Evolutionary conservation across 345 rosid species (phyloP), one percentile per base, ranked within the genome.

Genomic region (Salix suchowensis): DNA sequence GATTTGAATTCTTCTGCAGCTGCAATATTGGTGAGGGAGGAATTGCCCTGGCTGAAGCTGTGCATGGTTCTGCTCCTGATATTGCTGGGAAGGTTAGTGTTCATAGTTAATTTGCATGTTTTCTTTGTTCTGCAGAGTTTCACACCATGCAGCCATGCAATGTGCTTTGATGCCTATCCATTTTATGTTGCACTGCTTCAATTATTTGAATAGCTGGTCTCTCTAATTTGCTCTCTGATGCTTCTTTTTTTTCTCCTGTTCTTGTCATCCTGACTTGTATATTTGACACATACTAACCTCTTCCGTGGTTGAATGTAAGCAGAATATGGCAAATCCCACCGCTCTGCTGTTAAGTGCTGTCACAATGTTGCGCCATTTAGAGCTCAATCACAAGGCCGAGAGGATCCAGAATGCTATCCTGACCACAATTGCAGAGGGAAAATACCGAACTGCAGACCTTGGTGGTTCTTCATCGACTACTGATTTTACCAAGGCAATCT

Each of bases 21-120:
- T 91, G 96, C 88, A 96, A 92, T 90, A 97, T 96, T 83, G 99
- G 99, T 15, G 97, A 96, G 83, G 97, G 96, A 83, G 99, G 97
- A 52, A 94, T 94, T 65, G 98, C 98, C 28, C 97, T 96, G 70
- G 99, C 99, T 68, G 99, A 96, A 89, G 99, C 99, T 75, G 99
- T 96, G 11, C 99, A 96, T 77, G 99, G 99, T 71, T 96, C 99
- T 71, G 99, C 99, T 42, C 99, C 99, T 82, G 98, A 96, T 86
- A 96, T 96, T 72, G 97, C 99, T 50, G 99, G 99, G 76, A 85
- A 85, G 88, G 88, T 83, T 73, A 75, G 84, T 32, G 13, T 40
- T 44, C 61, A 42, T 28, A 4, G 39, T 3, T 16, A 42, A 40
- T 75, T 73, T 39, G 13, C 26, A 15, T 65, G 54, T 72, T 74